Base-by-base conservation (phyloP, 2,329 filamentous ascomycete species). In the Neonectria hederae region DNA sequence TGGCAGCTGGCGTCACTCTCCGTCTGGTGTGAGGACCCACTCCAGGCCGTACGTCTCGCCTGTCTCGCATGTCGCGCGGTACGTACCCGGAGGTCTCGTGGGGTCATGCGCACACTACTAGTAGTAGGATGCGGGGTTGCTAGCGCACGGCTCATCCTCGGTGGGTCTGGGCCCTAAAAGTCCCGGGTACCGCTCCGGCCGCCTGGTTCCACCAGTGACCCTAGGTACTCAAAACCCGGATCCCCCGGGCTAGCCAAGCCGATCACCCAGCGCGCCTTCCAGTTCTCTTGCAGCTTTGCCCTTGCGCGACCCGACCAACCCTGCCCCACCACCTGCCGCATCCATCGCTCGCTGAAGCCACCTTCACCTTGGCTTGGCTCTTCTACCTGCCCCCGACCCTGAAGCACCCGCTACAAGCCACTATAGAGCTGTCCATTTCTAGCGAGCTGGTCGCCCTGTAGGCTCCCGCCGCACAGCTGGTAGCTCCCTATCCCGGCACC, bases 101-200 rank as follows among this genome's bases (percentile, higher is more conserved):
- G 65, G 66, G 66, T 68, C 66, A 68, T 66, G 66, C 66, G 66
- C 65, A 59, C n/a, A n/a, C n/a, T n/a, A n/a, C n/a, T n/a, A n/a
- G n/a, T n/a, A n/a, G n/a, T 60, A 32, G 63, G 62, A 55, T 68
- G 66, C 66, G 66, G 66, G 66, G 66, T 68, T 67, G 42, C 55
- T 65, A 63, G 65, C 65, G 65, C 62, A 63, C 56, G 63, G 59
- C 63, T 63, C 54, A 55, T 65, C 45, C 35, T 59, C 54, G 53
- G 64, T 66, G 64, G 64, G 59, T 60, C 63, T 53, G 26, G 24
- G 19, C 49, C 42, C 26, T 40, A 59, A 45, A 62, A 54, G 65
- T 67, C 63, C 52, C 52, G 51, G 56, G 59, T 67, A 67, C 65
- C 63, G 54, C 53, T 46, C 22, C 48, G 57, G 38, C 11, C 53